Evolutionary conservation across 2,329 filamentous ascomycete species (phyloP).

Genomic region (Knoxdaviesia capensis): DNA sequence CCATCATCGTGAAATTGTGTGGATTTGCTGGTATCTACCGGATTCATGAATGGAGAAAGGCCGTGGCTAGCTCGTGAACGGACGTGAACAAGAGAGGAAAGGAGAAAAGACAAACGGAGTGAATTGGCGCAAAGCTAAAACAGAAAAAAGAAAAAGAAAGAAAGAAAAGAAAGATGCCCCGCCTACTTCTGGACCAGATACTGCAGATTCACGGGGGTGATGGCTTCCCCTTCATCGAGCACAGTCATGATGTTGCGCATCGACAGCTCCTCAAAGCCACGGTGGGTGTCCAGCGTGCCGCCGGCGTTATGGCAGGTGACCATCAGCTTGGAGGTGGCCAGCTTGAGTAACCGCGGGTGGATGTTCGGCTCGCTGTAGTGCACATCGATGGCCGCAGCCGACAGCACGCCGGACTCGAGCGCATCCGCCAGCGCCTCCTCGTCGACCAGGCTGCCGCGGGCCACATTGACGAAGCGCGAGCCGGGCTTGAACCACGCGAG

Average conservation of each 20-base stretch:
- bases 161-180: not conserved
- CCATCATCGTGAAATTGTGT: not conserved
- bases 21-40: not conserved
- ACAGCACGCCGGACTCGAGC: constrained; percentile 28
- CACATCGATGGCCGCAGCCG: constrained; percentile 41
- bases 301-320: constrained; percentile 50
- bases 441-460: constrained; percentile 42
- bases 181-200: constrained; percentile 14
- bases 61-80: not conserved
- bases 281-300: constrained; percentile 43
- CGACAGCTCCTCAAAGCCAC: constrained; percentile 44
- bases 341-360: constrained; percentile 20
- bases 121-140: not conserved
- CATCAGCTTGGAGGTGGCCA: constrained; percentile 26
- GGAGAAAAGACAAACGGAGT: not conserved
- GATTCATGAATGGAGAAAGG: not conserved
- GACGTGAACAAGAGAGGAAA: not conserved
- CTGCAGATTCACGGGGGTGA: constrained; percentile 44
- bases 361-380: constrained; percentile 38
- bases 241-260: constrained; percentile 48
- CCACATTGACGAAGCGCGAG: constrained; percentile 43
- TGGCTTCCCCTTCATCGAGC: constrained; percentile 24
- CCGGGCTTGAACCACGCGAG: constrained; percentile 32
- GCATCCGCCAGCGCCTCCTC: constrained; percentile 41
- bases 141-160: not conserved